These are phyloP conservation scores for Viridothelium virens DNA, from an alignment of 495 filamentous ascomycete species.

Conservation along the genomic window DNA sequence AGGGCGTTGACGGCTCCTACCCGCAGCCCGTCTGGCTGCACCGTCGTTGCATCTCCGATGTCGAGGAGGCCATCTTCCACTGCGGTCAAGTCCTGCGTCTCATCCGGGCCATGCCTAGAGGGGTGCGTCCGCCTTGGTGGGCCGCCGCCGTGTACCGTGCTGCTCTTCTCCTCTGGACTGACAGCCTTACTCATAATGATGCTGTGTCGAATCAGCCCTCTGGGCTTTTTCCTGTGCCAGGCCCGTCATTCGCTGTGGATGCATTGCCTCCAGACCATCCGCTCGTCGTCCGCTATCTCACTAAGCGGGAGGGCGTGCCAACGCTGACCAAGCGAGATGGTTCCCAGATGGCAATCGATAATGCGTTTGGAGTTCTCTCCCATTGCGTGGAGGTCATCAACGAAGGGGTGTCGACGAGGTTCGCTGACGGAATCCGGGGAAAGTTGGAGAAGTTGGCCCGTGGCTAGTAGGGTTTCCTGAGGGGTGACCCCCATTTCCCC, in stretches of 20 bases:
- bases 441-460: conserved; percentile 34
- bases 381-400: conserved; percentile 38
- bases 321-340: conserved; percentile 35
- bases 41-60: conserved; percentile 47
- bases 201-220: conserved; percentile 18
- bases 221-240: conserved; percentile 27
- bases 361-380: conserved; percentile 29
- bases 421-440: conserved; percentile 35
- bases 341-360: conserved; percentile 30
- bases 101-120: conserved; percentile 36
- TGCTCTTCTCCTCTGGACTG: conserved; percentile 35
- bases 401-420: conserved; percentile 35
- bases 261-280: conserved; percentile 33
- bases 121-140: conserved; percentile 39
- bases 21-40: conserved; percentile 42
- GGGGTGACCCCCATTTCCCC: not conserved
- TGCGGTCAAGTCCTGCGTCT: conserved; percentile 52
- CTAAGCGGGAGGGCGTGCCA: conserved; percentile 35
- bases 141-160: conserved; percentile 37
- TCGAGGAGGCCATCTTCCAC: conserved; percentile 52
- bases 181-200: conserved; percentile 32
- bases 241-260: conserved; percentile 32
- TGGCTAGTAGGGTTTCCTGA: conserved; percentile 17
- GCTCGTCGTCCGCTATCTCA: conserved; percentile 33
- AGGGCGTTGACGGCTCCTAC: conserved; percentile 42